Percentiles rank a stretch among this genome's conserved stretches.
Evolutionary conservation across 129 eudicot species (phyloP).

Genomic region (Saposhnikovia divaricata): DNA sequence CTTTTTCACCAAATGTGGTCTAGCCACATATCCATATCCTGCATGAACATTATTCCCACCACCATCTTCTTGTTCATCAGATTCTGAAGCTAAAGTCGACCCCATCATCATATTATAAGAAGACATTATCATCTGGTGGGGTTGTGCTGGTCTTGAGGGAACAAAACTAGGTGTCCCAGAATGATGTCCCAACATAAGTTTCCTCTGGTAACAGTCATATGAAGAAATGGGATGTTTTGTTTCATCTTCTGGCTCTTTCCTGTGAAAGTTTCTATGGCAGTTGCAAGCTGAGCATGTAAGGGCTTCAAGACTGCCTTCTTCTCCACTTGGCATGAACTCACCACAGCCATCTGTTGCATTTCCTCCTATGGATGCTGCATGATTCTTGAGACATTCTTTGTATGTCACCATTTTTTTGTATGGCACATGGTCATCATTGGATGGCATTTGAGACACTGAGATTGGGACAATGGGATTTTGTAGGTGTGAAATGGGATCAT

Average conservation of each 20-base stretch:
- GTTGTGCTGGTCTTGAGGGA: conserved; percentile 30
- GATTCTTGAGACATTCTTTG: conserved; percentile 83
- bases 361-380: conserved; percentile 94
- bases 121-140: conserved; percentile 44
- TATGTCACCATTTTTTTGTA: conserved; percentile 41
- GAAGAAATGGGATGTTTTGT: conserved; percentile 17
- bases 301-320: conserved; percentile 56
- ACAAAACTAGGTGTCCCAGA: conserved; percentile 22
- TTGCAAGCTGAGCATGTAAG: conserved; percentile 71
- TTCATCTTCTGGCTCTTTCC: conserved; percentile 68
- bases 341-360: conserved; percentile 91
- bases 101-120: conserved; percentile 38
- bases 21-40: conserved; percentile 11
- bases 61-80: conserved; percentile 57
- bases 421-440: conserved; percentile 24
- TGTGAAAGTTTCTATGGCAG: conserved; percentile 89
- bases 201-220: conserved; percentile 28
- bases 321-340: conserved; percentile 77
- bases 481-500: conserved; percentile 26
- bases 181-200: conserved; percentile 35
- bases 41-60: conserved; percentile 7
- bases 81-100: conserved; percentile 39
- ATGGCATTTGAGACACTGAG: conserved; percentile 24
- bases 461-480: conserved; percentile 25
- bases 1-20: conserved; percentile 49